Conservation (phyloP, 305 asterid species). For the Nicotiana rustica region DNA sequence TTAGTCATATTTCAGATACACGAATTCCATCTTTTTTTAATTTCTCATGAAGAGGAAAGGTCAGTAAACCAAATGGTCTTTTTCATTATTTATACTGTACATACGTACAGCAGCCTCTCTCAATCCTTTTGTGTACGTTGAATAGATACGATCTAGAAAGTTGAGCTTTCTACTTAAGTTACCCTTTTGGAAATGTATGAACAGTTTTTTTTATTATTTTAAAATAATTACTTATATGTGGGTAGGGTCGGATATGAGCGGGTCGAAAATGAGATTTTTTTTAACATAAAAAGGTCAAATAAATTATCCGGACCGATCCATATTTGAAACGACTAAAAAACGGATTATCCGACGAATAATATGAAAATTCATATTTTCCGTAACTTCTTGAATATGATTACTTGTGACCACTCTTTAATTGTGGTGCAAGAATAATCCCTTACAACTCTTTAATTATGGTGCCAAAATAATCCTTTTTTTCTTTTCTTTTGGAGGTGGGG, state of each 20-base stretch:
- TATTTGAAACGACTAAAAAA: no score
- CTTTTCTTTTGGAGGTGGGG: no score
- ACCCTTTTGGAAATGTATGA: neutral
- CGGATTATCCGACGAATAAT: no score
- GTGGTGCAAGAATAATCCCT: no score
- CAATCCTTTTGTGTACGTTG: neutral
- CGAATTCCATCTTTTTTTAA: neutral
- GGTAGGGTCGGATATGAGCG: no score
- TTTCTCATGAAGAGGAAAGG: slow-evolving; percentile 32
- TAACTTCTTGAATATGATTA: no score
- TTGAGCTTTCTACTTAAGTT: neutral
- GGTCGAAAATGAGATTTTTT: no score
- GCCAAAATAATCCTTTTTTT: neutral
- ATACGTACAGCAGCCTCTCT: neutral
- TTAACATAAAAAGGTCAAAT: no score
- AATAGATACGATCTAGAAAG: neutral
- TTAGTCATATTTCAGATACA: neutral
- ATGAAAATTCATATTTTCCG: no score
- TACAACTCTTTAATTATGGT: neutral
- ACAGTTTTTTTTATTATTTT: neutral
- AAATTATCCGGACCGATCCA: no score
- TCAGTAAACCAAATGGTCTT: slow-evolving; percentile 19
- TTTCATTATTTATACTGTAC: neutral
- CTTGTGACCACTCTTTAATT: no score
- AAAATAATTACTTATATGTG: neutral